phyloP scores from a whole-genome alignment of 192 early-diverging fungal species.

The Mortierella antarctica region DNA sequence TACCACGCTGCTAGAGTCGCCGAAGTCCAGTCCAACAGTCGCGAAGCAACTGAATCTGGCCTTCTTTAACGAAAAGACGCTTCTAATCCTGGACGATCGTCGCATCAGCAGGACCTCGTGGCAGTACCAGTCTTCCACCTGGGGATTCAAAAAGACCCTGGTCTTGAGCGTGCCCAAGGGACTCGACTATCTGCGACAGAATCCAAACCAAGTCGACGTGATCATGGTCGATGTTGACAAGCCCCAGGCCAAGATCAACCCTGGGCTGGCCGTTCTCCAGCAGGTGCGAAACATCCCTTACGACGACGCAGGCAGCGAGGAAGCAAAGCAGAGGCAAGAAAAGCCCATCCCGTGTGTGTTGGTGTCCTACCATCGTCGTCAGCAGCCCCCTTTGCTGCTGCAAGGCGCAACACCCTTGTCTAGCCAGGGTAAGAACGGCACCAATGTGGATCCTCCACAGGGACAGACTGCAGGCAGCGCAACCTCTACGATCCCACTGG shows the following conservation, averaged over 20 bases:
- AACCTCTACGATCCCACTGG: background rate
- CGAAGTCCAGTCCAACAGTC: slow-evolving; percentile 21
- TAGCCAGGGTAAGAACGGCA: background rate
- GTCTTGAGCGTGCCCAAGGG: slow-evolving; percentile 44
- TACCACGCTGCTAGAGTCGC: slow-evolving; percentile 29
- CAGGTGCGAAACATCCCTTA: slow-evolving; percentile 27
- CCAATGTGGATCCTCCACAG: background rate
- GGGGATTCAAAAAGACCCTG: slow-evolving; percentile 39
- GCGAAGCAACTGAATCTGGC: slow-evolving; percentile 42
- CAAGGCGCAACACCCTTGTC: background rate
- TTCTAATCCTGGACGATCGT: slow-evolving; percentile 45
- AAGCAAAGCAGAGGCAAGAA: background rate
- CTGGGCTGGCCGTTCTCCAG: slow-evolving; percentile 30
- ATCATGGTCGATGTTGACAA: slow-evolving; percentile 52
- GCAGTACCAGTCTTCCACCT: slow-evolving; percentile 44
- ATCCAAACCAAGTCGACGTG: slow-evolving; percentile 31
- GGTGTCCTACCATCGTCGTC: slow-evolving; percentile 40
- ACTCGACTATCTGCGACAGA: slow-evolving; percentile 30
- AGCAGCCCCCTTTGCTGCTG: background rate
- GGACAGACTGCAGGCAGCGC: slow-evolving; percentile 5
- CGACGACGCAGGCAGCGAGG: slow-evolving; percentile 4
- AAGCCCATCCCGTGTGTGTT: slow-evolving; percentile 41
- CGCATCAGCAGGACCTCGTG: slow-evolving; percentile 49
- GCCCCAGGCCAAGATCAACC: slow-evolving; percentile 38
- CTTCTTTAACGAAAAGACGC: slow-evolving; percentile 40